Conservation (phyloP, 169 alveolate genomes). For the Babesia bigemina region DNA sequence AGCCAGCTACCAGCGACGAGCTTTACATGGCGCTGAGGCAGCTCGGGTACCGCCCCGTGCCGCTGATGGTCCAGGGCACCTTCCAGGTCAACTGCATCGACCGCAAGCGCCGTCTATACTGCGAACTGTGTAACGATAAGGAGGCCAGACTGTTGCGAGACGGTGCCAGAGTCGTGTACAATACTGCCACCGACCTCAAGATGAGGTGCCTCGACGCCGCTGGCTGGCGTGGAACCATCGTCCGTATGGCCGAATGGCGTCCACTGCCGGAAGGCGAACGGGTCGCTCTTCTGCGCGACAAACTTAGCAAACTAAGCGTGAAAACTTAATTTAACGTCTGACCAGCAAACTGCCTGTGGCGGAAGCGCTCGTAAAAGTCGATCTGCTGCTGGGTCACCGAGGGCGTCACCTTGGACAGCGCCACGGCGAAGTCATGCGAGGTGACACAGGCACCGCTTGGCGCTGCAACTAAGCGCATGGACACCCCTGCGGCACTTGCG, state of each 20-base stretch:
- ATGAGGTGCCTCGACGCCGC: conserved; percentile 31
- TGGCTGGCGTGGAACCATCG: conserved; percentile 51
- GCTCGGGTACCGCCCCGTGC: conserved; percentile 35
- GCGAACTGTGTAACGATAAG: conserved; percentile 39
- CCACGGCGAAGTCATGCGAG: conserved; percentile 36
- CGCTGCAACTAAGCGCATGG: conserved; percentile 12
- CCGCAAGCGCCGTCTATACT: conserved; percentile 16
- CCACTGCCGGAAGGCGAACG: conserved; percentile 1
- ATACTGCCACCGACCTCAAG: conserved; percentile 32
- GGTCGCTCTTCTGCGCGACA: conserved; percentile 9
- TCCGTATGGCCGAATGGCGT: conserved; percentile 29
- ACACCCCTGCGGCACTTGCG: background rate
- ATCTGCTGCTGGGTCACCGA: conserved; percentile 68
- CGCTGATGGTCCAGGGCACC: conserved; percentile 23
- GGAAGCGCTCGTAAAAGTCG: conserved; percentile 60
- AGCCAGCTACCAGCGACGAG: background rate
- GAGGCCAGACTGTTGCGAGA: background rate
- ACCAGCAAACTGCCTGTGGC: background rate
- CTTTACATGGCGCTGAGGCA: conserved; percentile 19
- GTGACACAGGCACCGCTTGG: conserved; percentile 50
- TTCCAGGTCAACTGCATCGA: conserved; percentile 43
- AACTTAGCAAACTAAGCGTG: background rate
- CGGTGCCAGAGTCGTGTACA: background rate
- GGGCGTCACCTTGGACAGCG: conserved; percentile 60
- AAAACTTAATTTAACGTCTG: background rate